Evolutionary conservation across 495 filamentous ascomycete species (phyloP), one percentile per base, ranked within the genome.

Genomic region (Aspergillus panamensis): DNA sequence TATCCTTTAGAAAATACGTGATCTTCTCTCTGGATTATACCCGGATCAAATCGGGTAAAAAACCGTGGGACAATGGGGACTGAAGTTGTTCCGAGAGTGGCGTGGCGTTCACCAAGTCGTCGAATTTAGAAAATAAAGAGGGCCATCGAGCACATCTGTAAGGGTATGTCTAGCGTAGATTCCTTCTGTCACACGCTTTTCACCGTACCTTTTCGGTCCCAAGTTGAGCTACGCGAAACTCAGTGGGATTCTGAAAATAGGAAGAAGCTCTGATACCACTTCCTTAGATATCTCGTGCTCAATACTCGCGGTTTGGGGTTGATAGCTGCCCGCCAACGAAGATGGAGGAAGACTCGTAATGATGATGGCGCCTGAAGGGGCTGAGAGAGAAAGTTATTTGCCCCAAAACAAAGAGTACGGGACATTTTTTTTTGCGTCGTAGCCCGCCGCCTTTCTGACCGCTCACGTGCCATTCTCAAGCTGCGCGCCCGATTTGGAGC

Each of bases 401-500:
- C 10, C 14, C 6, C 14, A 32, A 30, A 25, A 31, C 12, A 31
- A 17, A 25, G n/a, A 25, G 25, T 25, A 12, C 10, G 3, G 6
- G 48, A 57, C 35, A 48, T 19, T 58, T 47, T 58, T 51, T 30
- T 14, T 19, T 57, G 49, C 56, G 53, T 51, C 57, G 48, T 55
- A 37, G 0, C 16, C 5, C 53, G 64, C 63, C 66, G 64, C 63
- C 49, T 16, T 4, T 2, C 16, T 21, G 39, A 66, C 64, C 64
- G 61, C 66, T 59, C 60, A 64, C 59, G 60, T 66, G 62, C 13
- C 3, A 16, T 3, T 0, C n/a, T 0, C 48, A 20, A 14, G 16
- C n/a, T 2, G 16, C 20, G 14, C 49, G 48, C 40, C 48, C 48
- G 39, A 55, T 21, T 16, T 53, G 33, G 17, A 17, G n/a, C 33